Evolutionary conservation across 495 filamentous ascomycete species (phyloP).

Genomic region (Thermothielavioides terrestris): DNA sequence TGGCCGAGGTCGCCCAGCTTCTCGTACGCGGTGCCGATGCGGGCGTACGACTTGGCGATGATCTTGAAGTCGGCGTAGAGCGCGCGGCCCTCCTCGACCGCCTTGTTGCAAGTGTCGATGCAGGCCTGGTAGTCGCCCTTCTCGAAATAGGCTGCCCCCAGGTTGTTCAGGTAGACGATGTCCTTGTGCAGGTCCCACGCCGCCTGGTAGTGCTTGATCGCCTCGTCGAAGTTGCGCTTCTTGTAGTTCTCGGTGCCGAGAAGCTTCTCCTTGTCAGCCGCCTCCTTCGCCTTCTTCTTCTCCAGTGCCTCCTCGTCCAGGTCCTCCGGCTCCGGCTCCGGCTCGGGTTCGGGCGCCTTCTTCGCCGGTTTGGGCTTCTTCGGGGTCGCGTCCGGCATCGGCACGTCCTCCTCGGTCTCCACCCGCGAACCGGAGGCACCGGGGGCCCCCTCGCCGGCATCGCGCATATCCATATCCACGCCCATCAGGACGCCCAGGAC

Average conservation of each 20-base stretch:
- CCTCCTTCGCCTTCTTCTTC: constrained; percentile 83
- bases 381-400: constrained; percentile 60
- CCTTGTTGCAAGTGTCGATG: constrained; percentile 78
- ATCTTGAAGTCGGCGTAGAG: constrained; percentile 92
- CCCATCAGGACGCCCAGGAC: constrained; percentile 91
- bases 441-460: constrained; percentile 37
- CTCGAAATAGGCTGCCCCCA: constrained; percentile 89
- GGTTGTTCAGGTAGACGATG: constrained; percentile 94
- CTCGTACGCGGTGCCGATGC: constrained; percentile 85
- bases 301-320: constrained; percentile 72
- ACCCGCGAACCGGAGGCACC: constrained; percentile 37
- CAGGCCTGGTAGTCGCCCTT: constrained; percentile 85
- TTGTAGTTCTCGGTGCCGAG: constrained; percentile 95
- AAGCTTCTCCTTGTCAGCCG: constrained; percentile 89
- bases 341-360: constrained; percentile 47
- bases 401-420: constrained; percentile 63
- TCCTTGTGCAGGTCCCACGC: constrained; percentile 95
- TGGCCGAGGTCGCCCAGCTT: constrained; percentile 70
- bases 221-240: constrained; percentile 90
- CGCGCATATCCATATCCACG: constrained; percentile 83
- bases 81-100: constrained; percentile 79
- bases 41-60: constrained; percentile 91
- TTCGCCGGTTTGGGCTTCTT: constrained; percentile 32
- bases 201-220: constrained; percentile 90
- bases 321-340: constrained; percentile 52